These are phyloP conservation scores for Galerina marginata DNA, from an alignment of 768 basidiomycete genomes.

Conservation along the genomic window DNA sequence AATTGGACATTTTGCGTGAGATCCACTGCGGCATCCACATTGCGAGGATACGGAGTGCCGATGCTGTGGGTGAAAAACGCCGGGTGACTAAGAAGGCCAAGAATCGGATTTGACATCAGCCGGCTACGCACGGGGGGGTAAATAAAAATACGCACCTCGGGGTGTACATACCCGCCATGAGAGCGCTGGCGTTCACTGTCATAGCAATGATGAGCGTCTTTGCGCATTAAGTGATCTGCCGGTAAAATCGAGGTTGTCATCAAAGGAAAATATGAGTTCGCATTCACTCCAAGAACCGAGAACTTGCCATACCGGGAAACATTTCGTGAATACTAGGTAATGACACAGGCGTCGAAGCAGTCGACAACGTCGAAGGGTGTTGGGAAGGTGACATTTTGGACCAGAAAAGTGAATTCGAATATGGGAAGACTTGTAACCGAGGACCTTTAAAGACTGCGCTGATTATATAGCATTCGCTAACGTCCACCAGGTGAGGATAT, in stretches of 20 bases:
- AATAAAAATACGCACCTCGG: slow-evolving; percentile 4
- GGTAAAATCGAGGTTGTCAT: background rate
- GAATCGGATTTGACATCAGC: slow-evolving; percentile 3
- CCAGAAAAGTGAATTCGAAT: background rate
- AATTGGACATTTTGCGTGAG: background rate
- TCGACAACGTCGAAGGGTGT: background rate
- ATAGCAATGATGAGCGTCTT: background rate
- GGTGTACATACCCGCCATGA: slow-evolving; percentile 2
- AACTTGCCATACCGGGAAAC: slow-evolving; percentile 51
- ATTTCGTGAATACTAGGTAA: slow-evolving; percentile 60
- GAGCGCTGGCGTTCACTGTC: slow-evolving; percentile 1
- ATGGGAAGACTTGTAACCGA: background rate
- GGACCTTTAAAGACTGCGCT: too few relatives aligned
- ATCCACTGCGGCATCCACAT: slow-evolving; percentile 8
- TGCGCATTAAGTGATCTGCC: slow-evolving; percentile 14
- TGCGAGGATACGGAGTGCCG: slow-evolving; percentile 10
- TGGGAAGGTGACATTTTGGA: background rate
- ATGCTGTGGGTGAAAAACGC: slow-evolving; percentile 7
- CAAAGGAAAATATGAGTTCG: background rate
- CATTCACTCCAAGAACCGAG: background rate
- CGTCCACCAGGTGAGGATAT: too few relatives aligned
- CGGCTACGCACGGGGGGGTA: background rate
- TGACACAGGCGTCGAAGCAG: slow-evolving; percentile 18
- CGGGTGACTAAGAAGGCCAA: slow-evolving; percentile 10
- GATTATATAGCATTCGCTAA: too few relatives aligned